These are phyloP conservation scores for Flaveria robusta DNA, from an alignment of 129 eudicot genomes.

Conservation along the genomic window DNA sequence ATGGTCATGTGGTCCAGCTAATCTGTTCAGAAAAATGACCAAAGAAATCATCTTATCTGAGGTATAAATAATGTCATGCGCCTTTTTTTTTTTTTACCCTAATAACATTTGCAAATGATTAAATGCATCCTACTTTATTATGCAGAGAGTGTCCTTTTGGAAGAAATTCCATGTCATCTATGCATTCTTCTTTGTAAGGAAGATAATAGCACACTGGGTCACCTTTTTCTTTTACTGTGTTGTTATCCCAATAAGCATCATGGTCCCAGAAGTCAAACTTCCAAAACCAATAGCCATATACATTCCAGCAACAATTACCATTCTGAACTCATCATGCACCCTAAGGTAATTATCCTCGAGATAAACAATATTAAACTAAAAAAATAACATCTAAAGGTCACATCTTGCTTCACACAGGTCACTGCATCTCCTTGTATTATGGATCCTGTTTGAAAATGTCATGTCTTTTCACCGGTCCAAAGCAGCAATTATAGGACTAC, in stretches of 20 bases:
- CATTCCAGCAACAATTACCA: slow-evolving; percentile 71
- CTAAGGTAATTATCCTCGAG: slow-evolving; percentile 47
- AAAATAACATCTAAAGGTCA: slow-evolving; percentile 7
- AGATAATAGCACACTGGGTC: slow-evolving; percentile 85
- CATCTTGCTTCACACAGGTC: slow-evolving; percentile 53
- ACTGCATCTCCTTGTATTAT: slow-evolving; percentile 70
- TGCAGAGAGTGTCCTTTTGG: slow-evolving; percentile 76
- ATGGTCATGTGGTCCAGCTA: slow-evolving; percentile 96
- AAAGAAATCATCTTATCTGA: slow-evolving; percentile 63
- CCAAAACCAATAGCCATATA: slow-evolving; percentile 66
- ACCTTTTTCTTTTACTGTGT: slow-evolving; percentile 86
- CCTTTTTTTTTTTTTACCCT: slow-evolving; percentile 8
- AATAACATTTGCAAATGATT: not conserved
- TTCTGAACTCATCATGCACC: slow-evolving; percentile 69
- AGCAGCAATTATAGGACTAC: slow-evolving; percentile 80
- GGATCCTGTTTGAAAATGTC: slow-evolving; percentile 92
- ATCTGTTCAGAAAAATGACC: slow-evolving; percentile 75
- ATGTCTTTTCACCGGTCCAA: slow-evolving; percentile 92
- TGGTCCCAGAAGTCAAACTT: slow-evolving; percentile 77
- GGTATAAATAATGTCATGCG: slow-evolving; percentile 40
- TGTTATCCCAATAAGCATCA: slow-evolving; percentile 64
- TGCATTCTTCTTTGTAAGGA: slow-evolving; percentile 83
- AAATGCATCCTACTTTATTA: slow-evolving; percentile 21
- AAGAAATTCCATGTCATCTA: slow-evolving; percentile 82
- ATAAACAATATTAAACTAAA: not conserved